A percentile compares a stretch with the other conserved stretches of the same genome.
Conservation (phyloP, 164 flowering plant species). For the Umbellularia californica region DNA sequence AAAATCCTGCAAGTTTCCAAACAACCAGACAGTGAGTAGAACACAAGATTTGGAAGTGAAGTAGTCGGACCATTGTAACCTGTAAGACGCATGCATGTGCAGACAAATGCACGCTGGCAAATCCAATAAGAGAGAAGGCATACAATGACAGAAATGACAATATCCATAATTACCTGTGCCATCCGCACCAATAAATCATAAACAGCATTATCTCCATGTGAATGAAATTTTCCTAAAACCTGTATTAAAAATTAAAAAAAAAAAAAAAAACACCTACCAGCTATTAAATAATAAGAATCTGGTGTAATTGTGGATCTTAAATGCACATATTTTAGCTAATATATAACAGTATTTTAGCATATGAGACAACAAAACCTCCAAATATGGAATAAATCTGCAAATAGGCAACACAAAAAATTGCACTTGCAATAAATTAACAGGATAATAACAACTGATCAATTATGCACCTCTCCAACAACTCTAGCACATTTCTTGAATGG, state of each 20-base stretch:
- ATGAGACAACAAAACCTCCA: conserved; percentile 1
- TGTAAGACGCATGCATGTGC: neutral
- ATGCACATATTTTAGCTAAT: neutral
- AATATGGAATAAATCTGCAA: neutral
- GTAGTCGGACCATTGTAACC: neutral
- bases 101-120: neutral
- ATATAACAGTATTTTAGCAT: neutral
- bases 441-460: neutral
- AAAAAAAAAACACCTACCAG: conserved; percentile 4
- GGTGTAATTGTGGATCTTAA: neutral
- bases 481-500: conserved; percentile 97
- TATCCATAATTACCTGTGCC: conserved; percentile 72
- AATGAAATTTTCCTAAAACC: conserved; percentile 97
- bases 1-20: conserved; percentile 57
- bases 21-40: neutral
- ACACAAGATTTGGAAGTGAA: neutral
- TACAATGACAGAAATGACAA: neutral
- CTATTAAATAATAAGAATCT: neutral
- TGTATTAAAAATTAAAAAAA: too few relatives aligned
- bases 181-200: conserved; percentile 93
- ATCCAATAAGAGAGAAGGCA: neutral
- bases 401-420: neutral
- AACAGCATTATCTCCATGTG: conserved; percentile 95
- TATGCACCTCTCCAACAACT: conserved; percentile 86
- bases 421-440: neutral